A percentile compares a stretch with the other conserved stretches of the same genome.
Conservation (phyloP, 306 rosid species). For the Vicia faba region DNA sequence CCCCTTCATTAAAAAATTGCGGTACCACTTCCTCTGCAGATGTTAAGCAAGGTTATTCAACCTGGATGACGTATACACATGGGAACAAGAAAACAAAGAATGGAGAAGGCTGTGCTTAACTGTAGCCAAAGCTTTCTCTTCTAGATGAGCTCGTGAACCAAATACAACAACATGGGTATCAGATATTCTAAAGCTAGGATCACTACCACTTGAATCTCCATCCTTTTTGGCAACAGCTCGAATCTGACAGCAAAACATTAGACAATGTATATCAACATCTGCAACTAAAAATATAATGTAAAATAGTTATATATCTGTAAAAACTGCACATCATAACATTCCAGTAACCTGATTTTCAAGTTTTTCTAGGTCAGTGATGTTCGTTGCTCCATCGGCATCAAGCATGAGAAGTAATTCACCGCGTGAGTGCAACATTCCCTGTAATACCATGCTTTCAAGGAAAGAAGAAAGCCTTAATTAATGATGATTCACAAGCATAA, state of each 20-base stretch:
- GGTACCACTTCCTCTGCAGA: constrained; percentile 89
- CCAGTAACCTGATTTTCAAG: constrained; percentile 81
- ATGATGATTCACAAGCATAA: constrained; percentile 42
- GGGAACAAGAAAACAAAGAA: constrained; percentile 30
- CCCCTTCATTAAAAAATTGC: constrained; percentile 96
- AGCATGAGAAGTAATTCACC: constrained; percentile 95
- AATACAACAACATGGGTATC: constrained; percentile 83
- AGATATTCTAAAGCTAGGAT: constrained; percentile 62
- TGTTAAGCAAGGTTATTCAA: constrained; percentile 41
- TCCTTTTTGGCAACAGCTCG: constrained; percentile 60
- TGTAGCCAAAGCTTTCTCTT: constrained; percentile 89
- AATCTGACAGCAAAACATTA: constrained; percentile 52
- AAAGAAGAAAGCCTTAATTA: constrained; percentile 67
- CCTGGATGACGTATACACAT: constrained; percentile 10
- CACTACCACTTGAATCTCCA: constrained; percentile 47
- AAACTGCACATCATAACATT: constrained; percentile 1
- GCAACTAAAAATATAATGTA: constrained; percentile 19
- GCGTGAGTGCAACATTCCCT: constrained; percentile 99
- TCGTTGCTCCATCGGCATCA: constrained; percentile 99
- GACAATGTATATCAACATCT: constrained; percentile 25
- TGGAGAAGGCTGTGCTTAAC: constrained; percentile 54
- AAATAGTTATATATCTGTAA: background rate
- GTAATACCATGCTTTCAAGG: constrained; percentile 82
- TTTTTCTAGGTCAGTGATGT: constrained; percentile 82
- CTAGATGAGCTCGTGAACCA: constrained; percentile 97